Percentiles rank a stretch among this genome's conserved stretches.
Evolutionary conservation across 306 rosid genomes (phyloP).

Genomic region (Styphnolobium japonicum): DNA sequence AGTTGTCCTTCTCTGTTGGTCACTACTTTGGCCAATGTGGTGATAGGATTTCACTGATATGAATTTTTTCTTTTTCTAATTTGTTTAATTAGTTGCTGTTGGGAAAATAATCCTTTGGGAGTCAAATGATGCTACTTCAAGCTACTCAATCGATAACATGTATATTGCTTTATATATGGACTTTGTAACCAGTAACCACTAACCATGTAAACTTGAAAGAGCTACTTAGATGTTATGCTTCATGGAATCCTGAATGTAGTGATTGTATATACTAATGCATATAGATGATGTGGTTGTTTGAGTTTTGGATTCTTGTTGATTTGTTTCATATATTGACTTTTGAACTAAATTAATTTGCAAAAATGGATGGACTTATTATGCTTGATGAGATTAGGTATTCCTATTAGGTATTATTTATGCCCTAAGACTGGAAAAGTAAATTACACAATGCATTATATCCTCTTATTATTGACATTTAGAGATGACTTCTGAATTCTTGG

Average conservation of each 20-base stretch:
- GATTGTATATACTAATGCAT: neutral
- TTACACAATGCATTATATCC: neutral
- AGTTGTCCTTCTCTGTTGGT: neutral
- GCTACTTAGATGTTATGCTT: neutral
- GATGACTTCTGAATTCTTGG: neutral
- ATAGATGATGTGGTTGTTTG: neutral
- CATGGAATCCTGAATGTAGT: neutral
- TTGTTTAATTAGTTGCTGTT: neutral
- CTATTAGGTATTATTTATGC: constrained; percentile 6
- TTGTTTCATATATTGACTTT: neutral
- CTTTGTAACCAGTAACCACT: too few relatives aligned
- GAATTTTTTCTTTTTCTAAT: neutral
- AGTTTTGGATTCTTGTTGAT: neutral
- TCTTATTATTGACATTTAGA: constrained; percentile 3
- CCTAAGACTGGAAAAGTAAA: neutral
- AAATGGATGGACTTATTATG: neutral
- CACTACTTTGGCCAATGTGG: constrained; percentile 14
- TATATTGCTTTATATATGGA: neutral
- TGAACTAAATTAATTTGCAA: neutral
- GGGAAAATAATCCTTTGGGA: constrained; percentile 3
- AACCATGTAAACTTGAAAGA: neutral
- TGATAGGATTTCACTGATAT: neutral
- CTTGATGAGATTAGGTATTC: neutral
- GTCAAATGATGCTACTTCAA: constrained; percentile 16
- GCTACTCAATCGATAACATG: neutral